Conservation (phyloP, 164 flowering plant species). For the Hamamelis virginiana region DNA sequence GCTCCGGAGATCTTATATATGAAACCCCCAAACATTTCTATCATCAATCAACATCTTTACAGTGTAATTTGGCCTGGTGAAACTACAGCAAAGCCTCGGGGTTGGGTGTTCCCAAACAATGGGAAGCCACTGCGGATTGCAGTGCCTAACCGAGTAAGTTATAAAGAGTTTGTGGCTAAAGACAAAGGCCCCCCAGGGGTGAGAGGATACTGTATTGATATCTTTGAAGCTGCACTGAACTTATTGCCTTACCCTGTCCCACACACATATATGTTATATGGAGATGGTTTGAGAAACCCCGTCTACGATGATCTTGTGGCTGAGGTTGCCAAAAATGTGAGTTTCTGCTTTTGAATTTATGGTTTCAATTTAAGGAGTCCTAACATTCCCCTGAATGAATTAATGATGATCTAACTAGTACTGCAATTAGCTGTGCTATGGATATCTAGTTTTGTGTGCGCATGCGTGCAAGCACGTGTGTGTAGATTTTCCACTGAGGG, state of each 20-base stretch:
- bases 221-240: conserved; percentile 75
- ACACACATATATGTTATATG: conserved; percentile 52
- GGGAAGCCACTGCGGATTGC: conserved; percentile 72
- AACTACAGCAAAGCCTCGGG: conserved; percentile 52
- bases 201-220: conserved; percentile 76
- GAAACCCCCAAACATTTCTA: conserved; percentile 51
- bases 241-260: conserved; percentile 86
- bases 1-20: conserved; percentile 65
- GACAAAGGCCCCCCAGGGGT: conserved; percentile 50
- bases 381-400: background rate
- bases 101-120: conserved; percentile 95
- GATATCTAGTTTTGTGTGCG: background rate
- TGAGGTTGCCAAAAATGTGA: conserved; percentile 60
- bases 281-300: conserved; percentile 71
- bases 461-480: background rate
- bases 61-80: conserved; percentile 88
- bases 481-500: background rate
- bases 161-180: conserved; percentile 56
- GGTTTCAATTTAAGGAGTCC: background rate
- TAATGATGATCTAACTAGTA: background rate
- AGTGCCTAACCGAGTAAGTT: conserved; percentile 73
- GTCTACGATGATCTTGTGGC: conserved; percentile 48
- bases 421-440: background rate
- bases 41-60: conserved; percentile 53
- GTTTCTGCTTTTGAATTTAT: conserved; percentile 23